These are phyloP conservation scores for Glaciozyma antarctica DNA, from an alignment of 768 basidiomycete species.

Conservation along the genomic window DNA sequence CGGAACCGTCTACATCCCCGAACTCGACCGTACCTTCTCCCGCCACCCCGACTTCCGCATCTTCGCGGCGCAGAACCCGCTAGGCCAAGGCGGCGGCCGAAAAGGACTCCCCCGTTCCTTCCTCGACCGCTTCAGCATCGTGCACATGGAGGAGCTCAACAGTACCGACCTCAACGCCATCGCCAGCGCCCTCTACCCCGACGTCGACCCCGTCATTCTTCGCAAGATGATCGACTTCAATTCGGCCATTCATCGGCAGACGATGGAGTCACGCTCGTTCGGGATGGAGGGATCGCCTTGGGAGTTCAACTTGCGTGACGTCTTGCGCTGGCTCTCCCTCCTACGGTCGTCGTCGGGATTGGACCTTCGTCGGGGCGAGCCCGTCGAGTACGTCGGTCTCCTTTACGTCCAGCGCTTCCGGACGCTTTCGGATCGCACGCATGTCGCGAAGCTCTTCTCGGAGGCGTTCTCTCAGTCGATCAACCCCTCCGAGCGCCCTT, in stretches of 20 bases:
- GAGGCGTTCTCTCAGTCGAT: constrained; percentile 46
- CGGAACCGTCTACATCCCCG: constrained; percentile 87
- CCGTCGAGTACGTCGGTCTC: constrained; percentile 57
- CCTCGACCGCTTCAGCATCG: constrained; percentile 96
- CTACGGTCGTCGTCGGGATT: constrained; percentile 37
- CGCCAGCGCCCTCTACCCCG: constrained; percentile 63
- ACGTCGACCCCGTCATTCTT: constrained; percentile 49
- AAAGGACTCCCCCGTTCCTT: constrained; percentile 97
- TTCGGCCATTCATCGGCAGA: constrained; percentile 56
- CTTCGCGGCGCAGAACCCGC: constrained; percentile 94
- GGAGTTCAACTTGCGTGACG: constrained; percentile 96
- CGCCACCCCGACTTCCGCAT: constrained; percentile 84
- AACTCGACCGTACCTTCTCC: constrained; percentile 76
- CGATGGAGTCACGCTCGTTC: constrained; percentile 56
- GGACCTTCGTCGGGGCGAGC: constrained; percentile 34
- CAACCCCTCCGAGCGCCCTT: constrained; percentile 42
- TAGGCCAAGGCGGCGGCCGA: constrained; percentile 89
- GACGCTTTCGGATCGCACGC: constrained; percentile 53
- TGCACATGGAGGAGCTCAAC: constrained; percentile 78
- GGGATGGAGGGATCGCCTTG: constrained; percentile 52
- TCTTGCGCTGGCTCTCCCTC: constrained; percentile 72
- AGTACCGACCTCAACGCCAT: constrained; percentile 66
- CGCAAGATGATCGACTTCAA: constrained; percentile 77
- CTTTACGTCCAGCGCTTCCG: constrained; percentile 84
- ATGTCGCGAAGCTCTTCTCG: constrained; percentile 39